Evolutionary conservation across 2,329 filamentous ascomycete species (phyloP).

Genomic region (Aureobasidium sp.): DNA sequence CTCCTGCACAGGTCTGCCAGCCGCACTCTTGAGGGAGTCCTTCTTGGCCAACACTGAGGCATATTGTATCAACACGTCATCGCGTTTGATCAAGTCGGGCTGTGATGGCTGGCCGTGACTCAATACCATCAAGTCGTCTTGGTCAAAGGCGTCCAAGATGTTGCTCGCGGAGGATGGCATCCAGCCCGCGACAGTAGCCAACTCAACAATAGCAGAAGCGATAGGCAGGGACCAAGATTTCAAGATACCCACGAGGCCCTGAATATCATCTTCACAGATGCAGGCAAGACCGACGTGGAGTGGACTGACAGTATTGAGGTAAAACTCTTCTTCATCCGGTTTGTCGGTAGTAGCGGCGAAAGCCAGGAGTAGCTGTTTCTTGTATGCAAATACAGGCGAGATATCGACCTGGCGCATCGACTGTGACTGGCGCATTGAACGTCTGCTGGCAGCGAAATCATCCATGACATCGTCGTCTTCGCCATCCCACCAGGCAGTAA

Average conservation of each 20-base stretch:
- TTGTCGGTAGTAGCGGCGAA: conserved; percentile 59
- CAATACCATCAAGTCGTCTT: conserved; percentile 77
- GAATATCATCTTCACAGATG: conserved; percentile 72
- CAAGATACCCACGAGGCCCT: conserved; percentile 66
- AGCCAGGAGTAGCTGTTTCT: conserved; percentile 61
- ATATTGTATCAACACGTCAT: conserved; percentile 70
- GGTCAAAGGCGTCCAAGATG: conserved; percentile 61
- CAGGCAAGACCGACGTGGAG: conserved; percentile 77
- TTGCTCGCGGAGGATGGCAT: conserved; percentile 51
- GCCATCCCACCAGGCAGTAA: conserved; percentile 91
- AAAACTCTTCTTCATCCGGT: conserved; percentile 56
- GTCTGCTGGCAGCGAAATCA: conserved; percentile 38
- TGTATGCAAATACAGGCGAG: conserved; percentile 58
- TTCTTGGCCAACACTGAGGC: conserved; percentile 53
- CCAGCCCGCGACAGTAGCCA: conserved; percentile 80
- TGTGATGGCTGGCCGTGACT: conserved; percentile 59
- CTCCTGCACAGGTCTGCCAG: conserved; percentile 33
- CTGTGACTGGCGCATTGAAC: conserved; percentile 30
- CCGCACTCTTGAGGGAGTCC: conserved; percentile 31
- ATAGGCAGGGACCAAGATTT: conserved; percentile 74
- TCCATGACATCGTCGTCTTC: conserved; percentile 47
- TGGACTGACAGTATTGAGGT: conserved; percentile 65
- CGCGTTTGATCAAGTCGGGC: conserved; percentile 56
- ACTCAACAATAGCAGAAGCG: conserved; percentile 69
- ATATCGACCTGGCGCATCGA: conserved; percentile 41